A percentile compares a stretch with the other conserved stretches of the same genome.
These are phyloP conservation scores for Crassisporium funariophilum DNA, from an alignment of 768 basidiomycete species.

Conservation along the genomic window DNA sequence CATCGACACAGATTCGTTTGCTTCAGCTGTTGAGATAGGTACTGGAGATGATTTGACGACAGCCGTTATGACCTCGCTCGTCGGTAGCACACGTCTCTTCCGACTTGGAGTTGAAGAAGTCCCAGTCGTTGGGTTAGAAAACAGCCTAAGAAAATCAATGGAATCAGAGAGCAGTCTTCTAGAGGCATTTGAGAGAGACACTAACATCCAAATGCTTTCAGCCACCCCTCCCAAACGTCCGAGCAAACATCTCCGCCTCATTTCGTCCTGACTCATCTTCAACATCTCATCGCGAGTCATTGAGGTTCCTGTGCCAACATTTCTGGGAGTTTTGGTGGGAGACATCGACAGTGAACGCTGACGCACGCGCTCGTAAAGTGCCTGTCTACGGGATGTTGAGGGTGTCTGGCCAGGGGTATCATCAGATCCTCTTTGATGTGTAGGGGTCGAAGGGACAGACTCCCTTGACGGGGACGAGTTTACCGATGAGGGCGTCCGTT, in stretches of 20 bases:
- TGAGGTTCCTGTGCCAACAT: slow-evolving; percentile 42
- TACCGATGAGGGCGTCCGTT: slow-evolving; percentile 48
- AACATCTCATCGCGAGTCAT: slow-evolving; percentile 68
- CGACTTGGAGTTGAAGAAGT: slow-evolving; percentile 58
- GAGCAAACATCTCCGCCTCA: slow-evolving; percentile 72
- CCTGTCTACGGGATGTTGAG: slow-evolving; percentile 73
- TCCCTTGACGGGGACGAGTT: slow-evolving; percentile 32
- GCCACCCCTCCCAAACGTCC: slow-evolving; percentile 80
- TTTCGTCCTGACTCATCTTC: slow-evolving; percentile 76
- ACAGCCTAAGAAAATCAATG: slow-evolving; percentile 51
- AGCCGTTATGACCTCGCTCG: slow-evolving; percentile 65
- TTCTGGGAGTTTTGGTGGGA: slow-evolving; percentile 59
- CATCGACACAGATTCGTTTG: slow-evolving; percentile 70
- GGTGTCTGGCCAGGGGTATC: slow-evolving; percentile 70
- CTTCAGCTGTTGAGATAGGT: slow-evolving; percentile 77
- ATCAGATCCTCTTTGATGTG: slow-evolving; percentile 57
- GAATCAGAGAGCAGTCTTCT: neutral
- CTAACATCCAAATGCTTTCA: slow-evolving; percentile 89
- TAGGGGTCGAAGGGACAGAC: slow-evolving; percentile 62
- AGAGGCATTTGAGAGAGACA: slow-evolving; percentile 10
- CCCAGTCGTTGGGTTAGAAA: slow-evolving; percentile 59
- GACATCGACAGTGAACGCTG: slow-evolving; percentile 69
- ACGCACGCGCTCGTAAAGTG: slow-evolving; percentile 79
- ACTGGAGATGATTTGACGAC: slow-evolving; percentile 82
- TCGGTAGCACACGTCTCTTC: slow-evolving; percentile 72